Evolutionary conservation across 345 rosid species (phyloP).

Genomic region (Eucalyptus erythrocorys): DNA sequence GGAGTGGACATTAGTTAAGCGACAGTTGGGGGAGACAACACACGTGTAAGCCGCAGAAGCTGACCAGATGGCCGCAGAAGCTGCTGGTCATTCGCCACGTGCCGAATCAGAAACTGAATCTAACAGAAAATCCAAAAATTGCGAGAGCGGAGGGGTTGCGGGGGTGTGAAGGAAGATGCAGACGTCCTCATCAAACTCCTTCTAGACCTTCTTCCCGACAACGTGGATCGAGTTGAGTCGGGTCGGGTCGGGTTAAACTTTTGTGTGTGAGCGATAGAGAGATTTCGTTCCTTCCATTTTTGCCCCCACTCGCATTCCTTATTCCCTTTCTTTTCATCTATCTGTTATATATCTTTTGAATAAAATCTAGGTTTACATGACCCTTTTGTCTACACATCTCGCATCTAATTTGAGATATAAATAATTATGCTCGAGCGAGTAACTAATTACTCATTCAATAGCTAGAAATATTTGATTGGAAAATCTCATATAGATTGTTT

Average conservation of each 20-base stretch:
- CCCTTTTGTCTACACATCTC: not conserved
- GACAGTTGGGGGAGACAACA: not conserved
- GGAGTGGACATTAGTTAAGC: not conserved
- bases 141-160: not conserved
- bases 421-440: not conserved
- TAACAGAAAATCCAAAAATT: not conserved
- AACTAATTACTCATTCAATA: not conserved
- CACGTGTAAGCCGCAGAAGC: not conserved
- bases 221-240: not conserved
- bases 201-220: not conserved
- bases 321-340: not conserved
- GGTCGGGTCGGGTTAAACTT: not conserved
- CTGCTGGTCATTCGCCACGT: not conserved
- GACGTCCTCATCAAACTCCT: not conserved
- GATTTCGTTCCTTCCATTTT: not conserved
- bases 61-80: not conserved
- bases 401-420: rapidly evolving
- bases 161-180: not conserved
- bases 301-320: not conserved
- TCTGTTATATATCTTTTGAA: not conserved
- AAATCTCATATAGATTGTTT: not conserved
- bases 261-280: not conserved
- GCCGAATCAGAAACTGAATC: not conserved
- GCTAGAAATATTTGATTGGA: rapidly evolving
- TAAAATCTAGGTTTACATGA: not conserved